Evolutionary conservation across 2,329 filamentous ascomycete genomes (phyloP).

Genomic region (Venturia pyrina): DNA sequence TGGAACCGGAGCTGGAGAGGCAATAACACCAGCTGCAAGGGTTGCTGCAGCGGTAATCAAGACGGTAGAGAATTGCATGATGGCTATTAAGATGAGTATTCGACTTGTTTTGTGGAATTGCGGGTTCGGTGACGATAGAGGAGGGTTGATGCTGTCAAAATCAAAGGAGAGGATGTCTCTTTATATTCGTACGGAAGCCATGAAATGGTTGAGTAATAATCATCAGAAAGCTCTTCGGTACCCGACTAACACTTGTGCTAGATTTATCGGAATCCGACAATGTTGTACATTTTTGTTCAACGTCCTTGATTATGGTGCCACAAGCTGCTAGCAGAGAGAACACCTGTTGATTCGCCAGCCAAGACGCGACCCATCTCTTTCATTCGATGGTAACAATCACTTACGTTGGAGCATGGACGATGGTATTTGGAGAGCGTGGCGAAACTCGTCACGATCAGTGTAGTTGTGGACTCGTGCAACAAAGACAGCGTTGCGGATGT

Average conservation of each 20-base stretch:
- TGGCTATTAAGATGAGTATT: not conserved
- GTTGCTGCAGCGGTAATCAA: not conserved
- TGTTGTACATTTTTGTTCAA: not conserved
- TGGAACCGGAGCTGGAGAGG: not conserved
- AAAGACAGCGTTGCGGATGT: too few relatives aligned
- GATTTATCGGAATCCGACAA: not conserved
- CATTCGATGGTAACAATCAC: too few relatives aligned
- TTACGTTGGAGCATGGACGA: too few relatives aligned
- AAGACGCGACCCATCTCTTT: too few relatives aligned
- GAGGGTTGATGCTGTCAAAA: not conserved
- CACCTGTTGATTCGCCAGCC: too few relatives aligned
- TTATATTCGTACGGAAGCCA: not conserved
- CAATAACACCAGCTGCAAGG: not conserved
- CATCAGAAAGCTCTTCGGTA: not conserved
- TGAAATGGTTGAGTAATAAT: not conserved
- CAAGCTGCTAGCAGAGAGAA: too few relatives aligned
- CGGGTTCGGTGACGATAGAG: not conserved
- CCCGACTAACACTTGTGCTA: not conserved
- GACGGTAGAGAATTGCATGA: not conserved
- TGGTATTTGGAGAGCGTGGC: too few relatives aligned
- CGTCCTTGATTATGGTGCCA: too few relatives aligned
- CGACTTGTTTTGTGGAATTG: too few relatives aligned
- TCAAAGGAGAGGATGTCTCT: not conserved
- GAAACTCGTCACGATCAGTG: too few relatives aligned
- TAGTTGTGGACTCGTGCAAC: too few relatives aligned